A percentile compares a stretch with the other conserved stretches of the same genome.
These are phyloP conservation scores for Gastrolobium villosum DNA, from an alignment of 306 rosid genomes.

Conservation along the genomic window DNA sequence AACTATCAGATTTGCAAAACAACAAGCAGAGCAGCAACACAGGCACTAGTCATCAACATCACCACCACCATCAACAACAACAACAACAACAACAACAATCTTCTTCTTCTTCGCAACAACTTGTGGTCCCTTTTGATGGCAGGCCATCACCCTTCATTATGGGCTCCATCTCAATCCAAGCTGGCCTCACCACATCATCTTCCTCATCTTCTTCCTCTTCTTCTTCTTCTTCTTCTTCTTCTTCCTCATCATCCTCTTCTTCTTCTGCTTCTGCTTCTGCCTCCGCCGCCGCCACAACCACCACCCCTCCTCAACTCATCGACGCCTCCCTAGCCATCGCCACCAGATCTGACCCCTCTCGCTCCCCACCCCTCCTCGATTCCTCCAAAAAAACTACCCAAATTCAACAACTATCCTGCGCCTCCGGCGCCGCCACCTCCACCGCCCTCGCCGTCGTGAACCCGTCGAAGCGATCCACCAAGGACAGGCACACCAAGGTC, in stretches of 20 bases:
- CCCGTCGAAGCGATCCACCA: constrained; percentile 78
- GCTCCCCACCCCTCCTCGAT: constrained; percentile 38
- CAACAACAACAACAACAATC: constrained; percentile 34
- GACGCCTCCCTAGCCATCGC: constrained; percentile 90
- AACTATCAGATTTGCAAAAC: constrained; percentile 80
- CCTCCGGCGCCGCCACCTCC: background rate
- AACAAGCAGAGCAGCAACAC: constrained; percentile 57
- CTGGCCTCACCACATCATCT: constrained; percentile 45
- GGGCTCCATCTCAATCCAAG: constrained; percentile 75
- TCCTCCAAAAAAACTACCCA: constrained; percentile 42
- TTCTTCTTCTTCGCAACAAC: constrained; percentile 34
- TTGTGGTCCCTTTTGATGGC: constrained; percentile 76
- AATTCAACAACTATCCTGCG: constrained; percentile 47
- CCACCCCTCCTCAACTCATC: constrained; percentile 59
- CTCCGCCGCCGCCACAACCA: constrained; percentile 43
- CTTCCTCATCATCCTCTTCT: constrained; percentile 50
- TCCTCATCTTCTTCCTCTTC: constrained; percentile 38
- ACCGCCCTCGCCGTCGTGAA: background rate
- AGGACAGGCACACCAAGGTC: constrained; percentile 90
- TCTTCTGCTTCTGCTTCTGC: constrained; percentile 53
- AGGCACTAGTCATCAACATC: constrained; percentile 47
- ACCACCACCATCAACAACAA: constrained; percentile 46
- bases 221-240: constrained; percentile 44
- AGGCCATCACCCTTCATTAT: constrained; percentile 57
- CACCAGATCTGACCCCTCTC: constrained; percentile 75